Percentiles rank a stretch among this genome's conserved stretches.
phyloP scores from a whole-genome alignment of 345 rosid genomes.

The Raphanus sativus region DNA sequence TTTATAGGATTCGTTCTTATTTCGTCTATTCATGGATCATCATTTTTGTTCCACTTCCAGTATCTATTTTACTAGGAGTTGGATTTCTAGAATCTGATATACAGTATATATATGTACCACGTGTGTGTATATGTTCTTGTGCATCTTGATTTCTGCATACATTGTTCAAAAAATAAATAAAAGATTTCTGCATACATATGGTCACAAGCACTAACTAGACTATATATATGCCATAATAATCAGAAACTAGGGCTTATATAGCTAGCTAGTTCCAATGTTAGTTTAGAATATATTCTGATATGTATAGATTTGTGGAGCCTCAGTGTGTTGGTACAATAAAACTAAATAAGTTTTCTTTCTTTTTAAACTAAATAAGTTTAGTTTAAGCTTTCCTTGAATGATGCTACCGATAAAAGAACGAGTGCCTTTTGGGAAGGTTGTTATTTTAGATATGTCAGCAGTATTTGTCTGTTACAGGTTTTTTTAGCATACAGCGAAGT shows the following conservation, averaged over 20 bases:
- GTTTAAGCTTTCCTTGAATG: neutral
- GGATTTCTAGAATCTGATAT: too few species aligned
- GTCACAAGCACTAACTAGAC: neutral
- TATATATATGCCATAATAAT: neutral
- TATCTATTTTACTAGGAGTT: too few species aligned
- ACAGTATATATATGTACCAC: too few species aligned
- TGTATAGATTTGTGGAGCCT: conserved; percentile 4
- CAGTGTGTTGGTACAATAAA: neutral
- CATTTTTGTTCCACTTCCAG: too few species aligned
- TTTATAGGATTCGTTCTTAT: neutral
- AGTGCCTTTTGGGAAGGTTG: conserved; percentile 11
- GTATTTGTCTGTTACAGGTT: neutral
- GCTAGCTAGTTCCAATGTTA: neutral
- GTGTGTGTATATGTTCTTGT: neutral
- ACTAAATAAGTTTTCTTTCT: neutral
- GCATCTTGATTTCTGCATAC: neutral
- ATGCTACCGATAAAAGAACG: neutral
- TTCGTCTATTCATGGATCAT: too few species aligned
- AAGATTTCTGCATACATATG: neutral
- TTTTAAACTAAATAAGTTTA: neutral
- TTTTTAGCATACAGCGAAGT: conserved; percentile 2
- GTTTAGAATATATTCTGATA: neutral
- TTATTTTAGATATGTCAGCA: conserved; percentile 10
- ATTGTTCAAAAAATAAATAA: neutral
- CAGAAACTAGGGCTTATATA: conserved; percentile 25